These are phyloP conservation scores for Leishmania gerbilli DNA, from an alignment of 208 protist genomes.

Conservation along the genomic window DNA sequence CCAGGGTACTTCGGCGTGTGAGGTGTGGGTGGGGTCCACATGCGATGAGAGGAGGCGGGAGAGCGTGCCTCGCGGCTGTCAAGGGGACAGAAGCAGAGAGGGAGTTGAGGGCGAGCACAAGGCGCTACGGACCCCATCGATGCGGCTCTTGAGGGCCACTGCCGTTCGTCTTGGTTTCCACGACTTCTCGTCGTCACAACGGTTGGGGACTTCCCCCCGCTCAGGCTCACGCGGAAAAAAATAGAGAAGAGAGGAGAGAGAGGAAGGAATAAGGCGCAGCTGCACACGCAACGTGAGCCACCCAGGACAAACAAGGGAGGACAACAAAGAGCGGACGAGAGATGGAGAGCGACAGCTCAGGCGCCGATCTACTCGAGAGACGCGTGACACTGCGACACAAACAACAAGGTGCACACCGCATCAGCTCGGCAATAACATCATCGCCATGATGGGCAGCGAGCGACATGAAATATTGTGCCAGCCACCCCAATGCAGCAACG, in stretches of 20 bases:
- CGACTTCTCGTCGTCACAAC: background rate
- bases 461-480: background rate
- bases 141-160: background rate
- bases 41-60: too few species aligned
- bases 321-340: background rate
- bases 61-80: background rate
- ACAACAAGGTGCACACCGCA: background rate
- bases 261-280: background rate
- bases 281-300: background rate
- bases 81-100: background rate
- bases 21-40: too few species aligned
- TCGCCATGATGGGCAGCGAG: background rate
- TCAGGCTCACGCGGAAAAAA: background rate
- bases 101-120: background rate
- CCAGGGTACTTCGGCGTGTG: background rate
- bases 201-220: background rate
- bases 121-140: background rate
- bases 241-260: background rate
- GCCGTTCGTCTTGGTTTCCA: background rate
- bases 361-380: background rate
- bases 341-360: background rate
- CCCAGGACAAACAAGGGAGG: background rate
- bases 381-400: background rate
- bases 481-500: background rate
- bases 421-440: background rate